Percentiles rank a stretch among this genome's conserved stretches.
Conservation (phyloP, 768 basidiomycete genomes). For the Trametes cubensis region DNA sequence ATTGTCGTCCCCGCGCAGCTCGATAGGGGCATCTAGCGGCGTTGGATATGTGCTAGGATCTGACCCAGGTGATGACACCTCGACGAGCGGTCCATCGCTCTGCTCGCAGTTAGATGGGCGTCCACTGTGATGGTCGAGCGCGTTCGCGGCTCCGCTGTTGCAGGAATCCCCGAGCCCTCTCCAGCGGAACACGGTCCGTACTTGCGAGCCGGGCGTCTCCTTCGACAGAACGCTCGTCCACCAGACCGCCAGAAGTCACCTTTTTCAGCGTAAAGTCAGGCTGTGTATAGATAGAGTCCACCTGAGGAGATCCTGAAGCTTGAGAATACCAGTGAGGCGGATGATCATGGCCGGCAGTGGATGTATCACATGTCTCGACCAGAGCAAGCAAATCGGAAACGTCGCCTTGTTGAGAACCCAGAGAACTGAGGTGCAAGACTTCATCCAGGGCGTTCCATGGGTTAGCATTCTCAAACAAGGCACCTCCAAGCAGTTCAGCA, state of each 20-base stretch:
- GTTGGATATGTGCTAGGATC: not conserved
- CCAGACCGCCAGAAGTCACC: no score
- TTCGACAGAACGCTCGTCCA: no score
- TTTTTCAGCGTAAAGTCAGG: no score
- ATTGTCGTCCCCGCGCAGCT: not conserved
- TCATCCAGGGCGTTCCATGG: slow-evolving; percentile 25
- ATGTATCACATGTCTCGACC: not conserved
- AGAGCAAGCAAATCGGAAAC: not conserved
- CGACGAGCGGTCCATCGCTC: not conserved
- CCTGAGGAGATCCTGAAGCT: no score
- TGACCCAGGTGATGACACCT: not conserved
- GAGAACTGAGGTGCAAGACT: slow-evolving; percentile 9
- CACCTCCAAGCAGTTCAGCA: slow-evolving; percentile 23
- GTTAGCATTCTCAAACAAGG: slow-evolving; percentile 28
- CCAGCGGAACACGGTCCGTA: no score
- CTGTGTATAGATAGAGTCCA: no score
- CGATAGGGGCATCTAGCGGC: not conserved
- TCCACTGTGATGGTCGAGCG: no score
- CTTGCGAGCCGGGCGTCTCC: no score
- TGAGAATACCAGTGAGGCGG: no score
- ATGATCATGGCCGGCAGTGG: slow-evolving; percentile 7
- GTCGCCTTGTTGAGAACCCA: not conserved
- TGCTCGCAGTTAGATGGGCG: no score
- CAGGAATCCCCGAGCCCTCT: no score
- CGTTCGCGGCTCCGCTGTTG: no score